phyloP scores from a whole-genome alignment of 148 eudicot genomes.

The Chenopodium suecicum region DNA sequence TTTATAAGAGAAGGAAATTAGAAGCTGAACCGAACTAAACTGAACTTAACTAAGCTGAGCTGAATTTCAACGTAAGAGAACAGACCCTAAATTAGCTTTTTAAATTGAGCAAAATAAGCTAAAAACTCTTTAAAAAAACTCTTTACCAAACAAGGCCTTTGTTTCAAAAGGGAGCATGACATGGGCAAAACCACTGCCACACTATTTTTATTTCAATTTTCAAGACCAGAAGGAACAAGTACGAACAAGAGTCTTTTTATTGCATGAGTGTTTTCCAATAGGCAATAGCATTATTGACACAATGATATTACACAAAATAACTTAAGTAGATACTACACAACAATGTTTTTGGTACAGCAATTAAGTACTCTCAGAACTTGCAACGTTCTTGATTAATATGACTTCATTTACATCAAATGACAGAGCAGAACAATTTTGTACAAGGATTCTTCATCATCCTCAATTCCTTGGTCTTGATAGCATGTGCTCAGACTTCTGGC shows the following conservation, averaged over 20 bases:
- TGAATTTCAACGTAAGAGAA: no score
- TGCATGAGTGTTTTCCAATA: background rate
- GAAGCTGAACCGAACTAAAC: no score
- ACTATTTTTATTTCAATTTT: no score
- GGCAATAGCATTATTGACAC: background rate
- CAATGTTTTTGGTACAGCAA: background rate
- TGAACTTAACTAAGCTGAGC: no score
- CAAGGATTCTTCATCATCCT: conserved; percentile 17
- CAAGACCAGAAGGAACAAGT: background rate
- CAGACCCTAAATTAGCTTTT: no score
- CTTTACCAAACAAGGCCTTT: no score
- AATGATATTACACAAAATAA: background rate
- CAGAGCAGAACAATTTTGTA: background rate
- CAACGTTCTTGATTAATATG: background rate
- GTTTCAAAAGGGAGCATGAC: no score
- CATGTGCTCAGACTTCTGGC: conserved; percentile 80
- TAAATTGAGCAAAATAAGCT: no score
- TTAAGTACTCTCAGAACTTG: background rate
- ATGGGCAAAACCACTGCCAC: no score
- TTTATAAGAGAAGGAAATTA: no score
- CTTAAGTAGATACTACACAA: background rate
- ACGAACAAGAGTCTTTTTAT: background rate
- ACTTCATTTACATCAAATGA: conserved; percentile 6
- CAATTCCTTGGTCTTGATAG: conserved; percentile 43
- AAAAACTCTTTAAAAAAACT: no score